Conservation (phyloP, 2,329 filamentous ascomycete genomes). For the Onygenales sp. region DNA sequence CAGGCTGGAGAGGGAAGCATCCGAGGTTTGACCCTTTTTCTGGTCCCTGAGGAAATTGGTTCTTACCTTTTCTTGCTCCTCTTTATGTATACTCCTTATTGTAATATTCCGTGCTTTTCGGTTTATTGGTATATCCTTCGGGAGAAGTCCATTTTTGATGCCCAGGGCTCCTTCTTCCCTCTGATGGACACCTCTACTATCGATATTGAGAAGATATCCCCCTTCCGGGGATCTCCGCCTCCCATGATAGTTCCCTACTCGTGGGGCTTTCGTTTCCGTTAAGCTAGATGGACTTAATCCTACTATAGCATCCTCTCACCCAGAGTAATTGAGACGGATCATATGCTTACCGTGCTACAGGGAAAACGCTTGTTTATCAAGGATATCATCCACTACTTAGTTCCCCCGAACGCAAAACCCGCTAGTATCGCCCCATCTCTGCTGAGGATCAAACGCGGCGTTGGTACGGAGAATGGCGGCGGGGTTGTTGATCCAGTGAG, state of each 20-base stretch:
- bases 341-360: slow-evolving; percentile 44
- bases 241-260: not conserved
- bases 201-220: not conserved
- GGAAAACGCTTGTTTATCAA: slow-evolving; percentile 95
- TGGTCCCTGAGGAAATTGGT: slow-evolving; percentile 13
- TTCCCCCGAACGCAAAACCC: slow-evolving; percentile 61
- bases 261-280: not conserved
- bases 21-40: slow-evolving; percentile 54
- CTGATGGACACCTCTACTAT: not conserved
- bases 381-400: slow-evolving; percentile 88
- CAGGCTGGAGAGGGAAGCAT: slow-evolving; percentile 59
- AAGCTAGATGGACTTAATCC: not conserved
- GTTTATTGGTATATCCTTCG: slow-evolving; percentile 9
- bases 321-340: slow-evolving; percentile 7
- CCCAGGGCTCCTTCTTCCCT: not conserved
- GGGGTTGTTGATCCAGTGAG: slow-evolving; percentile 22
- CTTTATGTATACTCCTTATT: slow-evolving; percentile 2
- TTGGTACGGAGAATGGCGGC: slow-evolving; percentile 40
- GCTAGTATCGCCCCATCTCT: slow-evolving; percentile 73
- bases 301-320: not conserved
- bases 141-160: not conserved
- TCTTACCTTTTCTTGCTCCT: slow-evolving; percentile 10
- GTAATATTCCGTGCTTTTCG: slow-evolving; percentile 12
- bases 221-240: not conserved
- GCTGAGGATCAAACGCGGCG: slow-evolving; percentile 46